phyloP scores from a whole-genome alignment of 2,329 filamentous ascomycete species.

The Botryosphaeria dothidea region DNA sequence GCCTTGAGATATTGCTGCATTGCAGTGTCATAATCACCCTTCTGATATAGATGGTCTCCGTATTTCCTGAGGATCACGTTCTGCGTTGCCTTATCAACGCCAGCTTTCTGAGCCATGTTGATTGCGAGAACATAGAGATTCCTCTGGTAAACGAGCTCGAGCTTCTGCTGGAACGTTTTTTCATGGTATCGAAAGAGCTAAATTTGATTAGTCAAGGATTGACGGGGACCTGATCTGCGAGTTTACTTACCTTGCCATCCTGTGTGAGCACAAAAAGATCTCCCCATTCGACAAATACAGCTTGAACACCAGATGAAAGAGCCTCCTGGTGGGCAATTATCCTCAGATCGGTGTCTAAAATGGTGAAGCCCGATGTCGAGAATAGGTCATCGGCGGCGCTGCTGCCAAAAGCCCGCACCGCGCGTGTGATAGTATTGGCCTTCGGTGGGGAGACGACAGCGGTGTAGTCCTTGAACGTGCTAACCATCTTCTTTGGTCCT shows the following conservation, averaged over 20 bases:
- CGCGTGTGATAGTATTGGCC: conserved; percentile 52
- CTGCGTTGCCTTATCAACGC: conserved; percentile 76
- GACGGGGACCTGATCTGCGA: not conserved
- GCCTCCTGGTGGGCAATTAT: conserved; percentile 89
- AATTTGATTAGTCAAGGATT: conserved; percentile 21
- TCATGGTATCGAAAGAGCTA: conserved; percentile 87
- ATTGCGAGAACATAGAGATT: conserved; percentile 92
- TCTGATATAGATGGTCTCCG: conserved; percentile 91
- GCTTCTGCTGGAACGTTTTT: conserved; percentile 82
- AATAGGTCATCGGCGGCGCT: conserved; percentile 75
- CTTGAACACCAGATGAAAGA: conserved; percentile 75
- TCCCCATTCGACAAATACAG: conserved; percentile 84
- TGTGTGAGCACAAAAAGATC: conserved; percentile 87
- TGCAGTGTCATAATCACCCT: conserved; percentile 94
- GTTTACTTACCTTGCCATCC: conserved; percentile 77
- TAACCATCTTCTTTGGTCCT: conserved; percentile 79
- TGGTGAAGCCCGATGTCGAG: conserved; percentile 81
- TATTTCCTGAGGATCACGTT: conserved; percentile 92
- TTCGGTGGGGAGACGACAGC: conserved; percentile 80
- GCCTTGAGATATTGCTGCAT: conserved; percentile 98
- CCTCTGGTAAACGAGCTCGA: conserved; percentile 91
- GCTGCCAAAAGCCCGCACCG: conserved; percentile 72
- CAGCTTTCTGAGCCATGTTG: conserved; percentile 86
- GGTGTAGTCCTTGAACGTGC: conserved; percentile 81
- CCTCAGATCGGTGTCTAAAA: conserved; percentile 88